Percentiles rank a stretch among this genome's conserved stretches.
These are phyloP conservation scores for Huiozyma naganishii DNA, from an alignment of 805 yeast species.

Conservation along the genomic window DNA sequence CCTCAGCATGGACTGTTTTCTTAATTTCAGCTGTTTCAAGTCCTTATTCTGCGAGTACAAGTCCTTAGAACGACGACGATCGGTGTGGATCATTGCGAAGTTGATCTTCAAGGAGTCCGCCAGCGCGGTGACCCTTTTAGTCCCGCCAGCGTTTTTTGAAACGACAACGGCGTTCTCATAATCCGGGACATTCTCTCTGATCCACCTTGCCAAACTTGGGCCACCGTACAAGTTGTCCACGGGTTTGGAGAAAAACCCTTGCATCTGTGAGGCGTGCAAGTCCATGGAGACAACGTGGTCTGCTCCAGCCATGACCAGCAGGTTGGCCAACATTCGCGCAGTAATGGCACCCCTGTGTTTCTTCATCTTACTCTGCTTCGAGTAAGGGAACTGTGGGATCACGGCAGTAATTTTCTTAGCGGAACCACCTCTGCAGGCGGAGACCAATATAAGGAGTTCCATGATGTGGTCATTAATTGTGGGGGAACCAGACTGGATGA, in stretches of 20 bases:
- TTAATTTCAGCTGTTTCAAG: constrained; percentile 27
- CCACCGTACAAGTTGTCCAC: constrained; percentile 95
- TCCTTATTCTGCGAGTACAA: constrained; percentile 33
- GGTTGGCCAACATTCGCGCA: constrained; percentile 93
- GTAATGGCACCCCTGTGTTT: constrained; percentile 98
- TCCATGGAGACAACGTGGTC: constrained; percentile 98
- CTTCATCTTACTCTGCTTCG: constrained; percentile 96
- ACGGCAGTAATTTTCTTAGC: constrained; percentile 96
- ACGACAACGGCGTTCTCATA: constrained; percentile 88
- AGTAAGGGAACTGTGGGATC: constrained; percentile 94
- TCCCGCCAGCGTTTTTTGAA: constrained; percentile 98
- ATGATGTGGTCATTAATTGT: constrained; percentile 84
- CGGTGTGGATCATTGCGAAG: constrained; percentile 98
- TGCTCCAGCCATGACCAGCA: constrained; percentile 96
- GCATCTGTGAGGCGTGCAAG: constrained; percentile 94
- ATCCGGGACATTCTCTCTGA: constrained; percentile 77
- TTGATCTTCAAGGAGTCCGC: constrained; percentile 95
- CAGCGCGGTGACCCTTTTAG: constrained; percentile 92
- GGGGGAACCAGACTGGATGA: constrained; percentile 86
- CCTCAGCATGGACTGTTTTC: constrained; percentile 40
- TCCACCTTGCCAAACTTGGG: constrained; percentile 94
- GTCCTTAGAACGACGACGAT: constrained; percentile 83
- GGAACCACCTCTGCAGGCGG: constrained; percentile 96
- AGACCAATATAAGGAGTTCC: constrained; percentile 87
- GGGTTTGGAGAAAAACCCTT: constrained; percentile 94